These are phyloP conservation scores for Stephanodiscus triporus DNA, from an alignment of 108 stramenopile genomes.

Conservation along the genomic window DNA sequence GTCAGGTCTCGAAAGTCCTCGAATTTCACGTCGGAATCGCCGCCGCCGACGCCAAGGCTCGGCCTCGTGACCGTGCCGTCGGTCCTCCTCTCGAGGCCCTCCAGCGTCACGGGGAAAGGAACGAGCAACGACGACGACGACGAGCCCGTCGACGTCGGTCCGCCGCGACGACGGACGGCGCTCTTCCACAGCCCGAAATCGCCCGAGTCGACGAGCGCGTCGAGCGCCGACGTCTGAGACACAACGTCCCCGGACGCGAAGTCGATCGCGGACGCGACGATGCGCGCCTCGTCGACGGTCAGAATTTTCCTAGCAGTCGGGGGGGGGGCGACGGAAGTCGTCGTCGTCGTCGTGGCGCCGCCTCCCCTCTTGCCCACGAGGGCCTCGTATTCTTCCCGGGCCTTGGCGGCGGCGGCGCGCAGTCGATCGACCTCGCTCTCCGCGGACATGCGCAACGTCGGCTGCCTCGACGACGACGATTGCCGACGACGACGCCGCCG, in stretches of 20 bases:
- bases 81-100: conserved; percentile 62
- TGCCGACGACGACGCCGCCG: neutral
- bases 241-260: conserved; percentile 53
- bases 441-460: neutral
- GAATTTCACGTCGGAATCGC: conserved; percentile 69
- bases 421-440: conserved; percentile 60
- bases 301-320: conserved; percentile 25
- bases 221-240: conserved; percentile 53
- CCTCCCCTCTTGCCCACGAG: conserved; percentile 48
- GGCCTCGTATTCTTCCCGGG: conserved; percentile 77
- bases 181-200: conserved; percentile 62
- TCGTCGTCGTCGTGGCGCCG: conserved; percentile 14
- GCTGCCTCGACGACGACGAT: neutral
- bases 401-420: conserved; percentile 77
- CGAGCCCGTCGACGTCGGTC: conserved; percentile 36
- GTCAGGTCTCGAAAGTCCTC: conserved; percentile 89
- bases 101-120: conserved; percentile 70
- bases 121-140: conserved; percentile 35
- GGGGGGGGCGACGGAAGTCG: neutral
- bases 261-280: conserved; percentile 42
- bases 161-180: conserved; percentile 40
- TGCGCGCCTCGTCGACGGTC: conserved; percentile 35
- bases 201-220: conserved; percentile 52
- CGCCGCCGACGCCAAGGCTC: conserved; percentile 65
- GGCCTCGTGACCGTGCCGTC: conserved; percentile 60